Evolutionary conservation across 768 basidiomycete species (phyloP).

Genomic region (Hypholoma fasciculare): DNA sequence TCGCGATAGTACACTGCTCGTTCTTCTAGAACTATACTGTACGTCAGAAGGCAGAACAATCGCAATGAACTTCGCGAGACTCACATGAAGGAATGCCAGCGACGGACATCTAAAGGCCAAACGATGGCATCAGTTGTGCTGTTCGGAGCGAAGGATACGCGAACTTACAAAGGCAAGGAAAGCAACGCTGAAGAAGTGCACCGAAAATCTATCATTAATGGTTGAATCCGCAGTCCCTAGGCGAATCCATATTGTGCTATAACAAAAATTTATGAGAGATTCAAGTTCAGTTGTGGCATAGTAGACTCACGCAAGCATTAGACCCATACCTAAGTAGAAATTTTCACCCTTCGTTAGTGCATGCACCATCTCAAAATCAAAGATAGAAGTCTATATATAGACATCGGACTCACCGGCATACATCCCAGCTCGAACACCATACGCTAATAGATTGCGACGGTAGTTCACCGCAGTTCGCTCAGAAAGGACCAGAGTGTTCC

Average conservation of each 20-base stretch:
- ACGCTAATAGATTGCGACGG: conserved; percentile 53
- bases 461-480: conserved; percentile 52
- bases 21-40: conserved; percentile 52
- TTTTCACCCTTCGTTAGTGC: neutral
- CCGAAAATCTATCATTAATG: conserved; percentile 49
- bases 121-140: neutral
- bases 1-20: conserved; percentile 58
- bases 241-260: conserved; percentile 53
- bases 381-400: neutral
- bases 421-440: conserved; percentile 57
- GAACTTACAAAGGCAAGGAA: conserved; percentile 47
- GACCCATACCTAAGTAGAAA: conserved; percentile 35
- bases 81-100: conserved; percentile 58
- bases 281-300: conserved; percentile 19
- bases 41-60: neutral
- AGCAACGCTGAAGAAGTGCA: conserved; percentile 58
- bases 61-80: neutral
- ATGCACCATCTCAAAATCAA: neutral
- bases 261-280: neutral
- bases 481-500: conserved; percentile 46
- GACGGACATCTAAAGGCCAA: conserved; percentile 46
- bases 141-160: neutral
- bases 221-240: conserved; percentile 39
- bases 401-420: conserved; percentile 37
- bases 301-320: conserved; percentile 42